These are phyloP conservation scores for Fusarium temperatum DNA, from an alignment of 2,329 filamentous ascomycete genomes.

Conservation along the genomic window DNA sequence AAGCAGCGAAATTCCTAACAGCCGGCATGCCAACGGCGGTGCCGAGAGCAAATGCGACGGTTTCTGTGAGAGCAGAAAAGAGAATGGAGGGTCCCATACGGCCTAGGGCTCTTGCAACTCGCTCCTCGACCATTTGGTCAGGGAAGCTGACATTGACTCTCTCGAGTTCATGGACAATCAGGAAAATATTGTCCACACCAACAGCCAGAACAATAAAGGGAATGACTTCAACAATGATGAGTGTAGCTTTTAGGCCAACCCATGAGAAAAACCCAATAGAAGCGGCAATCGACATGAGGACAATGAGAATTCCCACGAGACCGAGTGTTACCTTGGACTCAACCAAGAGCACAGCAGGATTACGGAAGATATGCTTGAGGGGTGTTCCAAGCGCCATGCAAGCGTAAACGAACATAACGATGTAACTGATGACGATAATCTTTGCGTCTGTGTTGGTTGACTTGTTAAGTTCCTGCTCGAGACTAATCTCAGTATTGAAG, in stretches of 20 bases:
- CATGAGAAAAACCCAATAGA: conserved; percentile 96
- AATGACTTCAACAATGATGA: conserved; percentile 98
- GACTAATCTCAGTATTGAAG: conserved; percentile 93
- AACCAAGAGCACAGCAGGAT: conserved; percentile 85
- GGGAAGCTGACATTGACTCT: conserved; percentile 92
- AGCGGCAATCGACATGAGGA: conserved; percentile 95
- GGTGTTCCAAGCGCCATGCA: conserved; percentile 92
- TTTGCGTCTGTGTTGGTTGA: conserved; percentile 98
- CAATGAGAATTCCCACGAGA: conserved; percentile 93
- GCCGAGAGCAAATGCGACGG: conserved; percentile 89
- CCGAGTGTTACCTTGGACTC: conserved; percentile 97
- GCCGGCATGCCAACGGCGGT: conserved; percentile 98
- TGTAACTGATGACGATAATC: conserved; percentile 94
- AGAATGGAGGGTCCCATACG: conserved; percentile 97
- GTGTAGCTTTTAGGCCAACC: conserved; percentile 88
- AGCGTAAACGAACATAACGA: conserved; percentile 98
- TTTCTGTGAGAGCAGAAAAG: conserved; percentile 94
- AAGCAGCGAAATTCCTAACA: conserved; percentile 95
- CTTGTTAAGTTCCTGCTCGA: conserved; percentile 96
- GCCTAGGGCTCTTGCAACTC: conserved; percentile 87
- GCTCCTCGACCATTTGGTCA: conserved; percentile 85
- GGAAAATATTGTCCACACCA: conserved; percentile 98
- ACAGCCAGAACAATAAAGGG: conserved; percentile 96
- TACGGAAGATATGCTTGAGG: conserved; percentile 78
- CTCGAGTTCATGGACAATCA: conserved; percentile 98